These are phyloP conservation scores for Pulveroboletus sp. DNA, from an alignment of 768 basidiomycete genomes.

Conservation along the genomic window DNA sequence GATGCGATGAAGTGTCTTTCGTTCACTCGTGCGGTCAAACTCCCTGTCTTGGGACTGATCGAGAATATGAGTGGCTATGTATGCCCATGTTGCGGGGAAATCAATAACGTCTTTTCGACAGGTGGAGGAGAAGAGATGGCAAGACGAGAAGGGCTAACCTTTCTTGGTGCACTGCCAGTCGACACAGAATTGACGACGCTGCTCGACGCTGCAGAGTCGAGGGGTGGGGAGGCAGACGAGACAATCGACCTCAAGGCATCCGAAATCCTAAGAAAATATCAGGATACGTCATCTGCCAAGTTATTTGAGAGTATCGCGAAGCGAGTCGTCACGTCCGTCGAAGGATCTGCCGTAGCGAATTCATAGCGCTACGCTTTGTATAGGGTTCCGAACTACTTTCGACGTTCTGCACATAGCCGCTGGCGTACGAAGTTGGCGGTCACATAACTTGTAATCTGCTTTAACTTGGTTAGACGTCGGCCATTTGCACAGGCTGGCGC, in stretches of 20 bases:
- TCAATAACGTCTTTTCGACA: conserved; percentile 91
- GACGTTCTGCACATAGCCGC: too few relatives aligned
- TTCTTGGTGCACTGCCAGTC: conserved; percentile 87
- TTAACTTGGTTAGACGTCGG: neutral
- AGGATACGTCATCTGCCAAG: conserved; percentile 61
- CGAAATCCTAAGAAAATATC: conserved; percentile 57
- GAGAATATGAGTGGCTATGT: conserved; percentile 99
- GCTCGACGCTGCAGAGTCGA: conserved; percentile 61
- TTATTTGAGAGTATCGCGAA: conserved; percentile 61
- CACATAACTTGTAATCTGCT: too few relatives aligned
- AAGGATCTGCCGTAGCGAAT: neutral
- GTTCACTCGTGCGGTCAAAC: conserved; percentile 82
- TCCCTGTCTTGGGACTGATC: conserved; percentile 87
- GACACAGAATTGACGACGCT: conserved; percentile 87
- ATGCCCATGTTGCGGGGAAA: conserved; percentile 94
- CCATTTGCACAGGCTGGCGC: neutral
- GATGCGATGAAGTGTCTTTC: conserved; percentile 96
- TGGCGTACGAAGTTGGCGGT: too few relatives aligned
- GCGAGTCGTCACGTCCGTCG: conserved; percentile 35
- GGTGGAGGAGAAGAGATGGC: conserved; percentile 93
- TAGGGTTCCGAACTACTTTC: neutral
- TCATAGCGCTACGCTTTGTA: neutral
- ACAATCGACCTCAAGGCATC: conserved; percentile 36
- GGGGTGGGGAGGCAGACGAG: conserved; percentile 18
- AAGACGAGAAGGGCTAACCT: conserved; percentile 61